These are phyloP conservation scores for Plasmodium cynomolgi DNA, from an alignment of 169 alveolate genomes.

Conservation along the genomic window DNA sequence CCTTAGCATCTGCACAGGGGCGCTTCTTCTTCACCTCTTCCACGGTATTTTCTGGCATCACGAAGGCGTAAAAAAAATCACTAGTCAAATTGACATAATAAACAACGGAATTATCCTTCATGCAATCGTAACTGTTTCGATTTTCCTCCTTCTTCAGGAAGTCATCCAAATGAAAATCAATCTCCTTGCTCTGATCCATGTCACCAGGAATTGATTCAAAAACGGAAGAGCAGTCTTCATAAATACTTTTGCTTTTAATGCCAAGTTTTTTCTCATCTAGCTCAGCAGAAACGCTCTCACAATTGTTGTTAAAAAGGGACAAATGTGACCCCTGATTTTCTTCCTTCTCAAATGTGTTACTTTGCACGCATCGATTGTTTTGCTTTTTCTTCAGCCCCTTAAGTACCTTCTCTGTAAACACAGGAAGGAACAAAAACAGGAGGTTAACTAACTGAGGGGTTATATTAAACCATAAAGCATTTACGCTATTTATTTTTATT, in stretches of 20 bases:
- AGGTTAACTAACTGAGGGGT: conserved; percentile 88
- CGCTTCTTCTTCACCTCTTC: conserved; percentile 24
- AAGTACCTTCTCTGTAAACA: conserved; percentile 77
- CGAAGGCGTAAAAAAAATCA: conserved; percentile 71
- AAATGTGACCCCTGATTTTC: background rate
- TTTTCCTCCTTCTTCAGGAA: conserved; percentile 58
- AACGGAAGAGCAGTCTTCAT: conserved; percentile 57
- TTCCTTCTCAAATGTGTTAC: background rate
- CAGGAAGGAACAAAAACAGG: conserved; percentile 85
- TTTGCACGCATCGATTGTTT: background rate
- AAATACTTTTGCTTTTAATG: conserved; percentile 17
- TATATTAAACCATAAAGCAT: conserved; percentile 85
- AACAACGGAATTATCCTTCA: conserved; percentile 57
- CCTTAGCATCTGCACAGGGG: background rate
- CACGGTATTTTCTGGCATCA: conserved; percentile 37
- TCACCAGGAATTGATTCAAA: conserved; percentile 40
- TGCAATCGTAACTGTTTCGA: background rate
- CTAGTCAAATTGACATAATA: conserved; percentile 73
- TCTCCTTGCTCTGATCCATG: background rate
- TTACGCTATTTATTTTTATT: conserved; percentile 80
- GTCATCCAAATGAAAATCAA: conserved; percentile 38
- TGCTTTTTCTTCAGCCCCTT: conserved; percentile 56
- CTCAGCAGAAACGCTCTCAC: conserved; percentile 1
- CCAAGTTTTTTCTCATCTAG: background rate
- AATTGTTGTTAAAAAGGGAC: background rate